These are phyloP conservation scores for Discostella stelligera DNA, from an alignment of 352 stramenopile species.

Conservation along the genomic window DNA sequence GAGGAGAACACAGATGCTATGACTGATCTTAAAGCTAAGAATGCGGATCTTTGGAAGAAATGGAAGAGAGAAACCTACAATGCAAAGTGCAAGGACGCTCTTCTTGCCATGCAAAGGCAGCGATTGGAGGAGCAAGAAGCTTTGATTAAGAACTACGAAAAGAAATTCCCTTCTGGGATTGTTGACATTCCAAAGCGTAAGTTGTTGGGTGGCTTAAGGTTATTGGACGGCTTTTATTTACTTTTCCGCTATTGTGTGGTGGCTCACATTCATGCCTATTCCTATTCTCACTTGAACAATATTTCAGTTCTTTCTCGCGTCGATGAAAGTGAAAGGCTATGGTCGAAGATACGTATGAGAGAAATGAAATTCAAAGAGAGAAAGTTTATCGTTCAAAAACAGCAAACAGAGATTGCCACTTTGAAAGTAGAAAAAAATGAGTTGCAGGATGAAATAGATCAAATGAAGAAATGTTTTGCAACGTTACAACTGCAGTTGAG, in stretches of 20 bases:
- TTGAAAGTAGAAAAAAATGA: conserved; percentile 14
- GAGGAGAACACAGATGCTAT: conserved; percentile 9
- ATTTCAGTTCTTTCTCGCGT: conserved; percentile 2
- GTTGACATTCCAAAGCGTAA: conserved; percentile 14
- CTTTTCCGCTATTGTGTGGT: background rate
- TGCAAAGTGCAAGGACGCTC: conserved; percentile 19
- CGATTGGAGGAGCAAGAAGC: conserved; percentile 14
- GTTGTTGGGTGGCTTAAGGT: background rate
- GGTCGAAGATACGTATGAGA: conserved; percentile 32
- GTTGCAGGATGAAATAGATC: conserved; percentile 11
- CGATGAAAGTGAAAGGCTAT: conserved; percentile 23
- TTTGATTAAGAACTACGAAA: conserved; percentile 18
- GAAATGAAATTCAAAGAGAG: conserved; percentile 22
- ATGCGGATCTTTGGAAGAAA: conserved; percentile 10
- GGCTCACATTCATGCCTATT: background rate
- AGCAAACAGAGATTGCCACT: conserved; percentile 23
- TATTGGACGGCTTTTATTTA: background rate
- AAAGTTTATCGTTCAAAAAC: conserved; percentile 8
- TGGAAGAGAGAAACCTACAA: conserved; percentile 8
- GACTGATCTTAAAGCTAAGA: conserved; percentile 2
- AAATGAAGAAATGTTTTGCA: conserved; percentile 30
- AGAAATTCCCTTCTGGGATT: conserved; percentile 24
- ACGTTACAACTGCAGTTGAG: conserved; percentile 16
- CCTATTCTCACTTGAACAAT: background rate
- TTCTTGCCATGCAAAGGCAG: conserved; percentile 24